Percentiles rank a stretch among this genome's conserved stretches.
Evolutionary conservation across 2,329 filamentous ascomycete genomes (phyloP).

Genomic region (Penicillium sp.): DNA sequence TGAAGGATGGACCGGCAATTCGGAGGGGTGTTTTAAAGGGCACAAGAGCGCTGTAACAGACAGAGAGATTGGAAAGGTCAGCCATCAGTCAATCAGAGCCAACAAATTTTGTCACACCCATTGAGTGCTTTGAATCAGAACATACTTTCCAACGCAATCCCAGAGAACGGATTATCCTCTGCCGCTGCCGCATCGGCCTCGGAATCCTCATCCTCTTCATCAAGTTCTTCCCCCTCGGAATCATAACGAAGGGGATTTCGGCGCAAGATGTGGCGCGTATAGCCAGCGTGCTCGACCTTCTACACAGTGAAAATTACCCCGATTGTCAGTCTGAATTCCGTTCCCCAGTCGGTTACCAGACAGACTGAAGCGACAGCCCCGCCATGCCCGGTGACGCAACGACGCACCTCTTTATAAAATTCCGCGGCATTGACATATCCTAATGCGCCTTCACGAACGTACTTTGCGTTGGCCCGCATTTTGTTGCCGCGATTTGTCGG

Average conservation of each 20-base stretch:
- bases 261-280: constrained; percentile 53
- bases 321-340: constrained; percentile 7
- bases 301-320: constrained; percentile 23
- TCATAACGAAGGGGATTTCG: constrained; percentile 56
- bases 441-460: constrained; percentile 51
- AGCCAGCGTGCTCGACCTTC: constrained; percentile 58
- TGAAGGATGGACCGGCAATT: constrained; percentile 54
- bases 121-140: background rate
- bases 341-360: background rate
- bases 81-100: background rate
- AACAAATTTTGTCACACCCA: background rate
- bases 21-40: constrained; percentile 57
- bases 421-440: constrained; percentile 47
- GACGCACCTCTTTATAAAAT: constrained; percentile 51
- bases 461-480: constrained; percentile 52
- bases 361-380: background rate
- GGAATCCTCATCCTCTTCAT: constrained; percentile 52
- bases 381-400: constrained; percentile 1
- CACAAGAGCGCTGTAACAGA: constrained; percentile 47
- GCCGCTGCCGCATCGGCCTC: constrained; percentile 53
- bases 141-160: constrained; percentile 52
- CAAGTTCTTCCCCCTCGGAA: constrained; percentile 58
- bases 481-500: constrained; percentile 58
- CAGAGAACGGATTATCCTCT: constrained; percentile 57
- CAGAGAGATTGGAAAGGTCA: background rate